Conservation (phyloP, 1,284 basidiomycete species). For the Trametes hirsuta region DNA sequence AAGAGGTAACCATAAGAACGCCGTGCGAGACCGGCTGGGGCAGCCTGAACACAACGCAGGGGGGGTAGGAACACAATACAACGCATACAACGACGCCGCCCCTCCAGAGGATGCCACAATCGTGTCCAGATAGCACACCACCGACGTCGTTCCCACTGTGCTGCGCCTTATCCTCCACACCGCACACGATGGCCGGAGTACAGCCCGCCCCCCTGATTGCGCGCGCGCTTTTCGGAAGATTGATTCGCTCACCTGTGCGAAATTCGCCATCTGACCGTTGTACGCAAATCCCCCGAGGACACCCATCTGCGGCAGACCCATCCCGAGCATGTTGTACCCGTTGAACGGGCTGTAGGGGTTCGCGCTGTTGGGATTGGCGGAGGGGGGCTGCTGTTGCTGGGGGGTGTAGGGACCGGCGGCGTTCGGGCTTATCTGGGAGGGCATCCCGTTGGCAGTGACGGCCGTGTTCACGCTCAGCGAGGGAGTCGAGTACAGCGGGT, state of each 20-base stretch:
- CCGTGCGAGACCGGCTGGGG: too few species aligned
- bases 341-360: slow-evolving; percentile 56
- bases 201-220: neutral
- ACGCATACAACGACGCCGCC: too few species aligned
- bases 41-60: too few species aligned
- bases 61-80: too few species aligned
- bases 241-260: slow-evolving; percentile 55
- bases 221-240: neutral
- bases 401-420: slow-evolving; percentile 45
- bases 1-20: too few species aligned
- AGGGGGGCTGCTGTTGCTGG: slow-evolving; percentile 45
- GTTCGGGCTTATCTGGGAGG: slow-evolving; percentile 70
- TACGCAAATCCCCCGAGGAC: slow-evolving; percentile 73
- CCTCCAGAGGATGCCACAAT: too few species aligned
- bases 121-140: too few species aligned
- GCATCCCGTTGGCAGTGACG: slow-evolving; percentile 53
- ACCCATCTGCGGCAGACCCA: slow-evolving; percentile 71
- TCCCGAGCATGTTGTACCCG: slow-evolving; percentile 75
- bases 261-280: slow-evolving; percentile 64
- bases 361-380: slow-evolving; percentile 38
- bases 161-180: too few species aligned
- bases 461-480: slow-evolving; percentile 69
- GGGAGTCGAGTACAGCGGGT: slow-evolving; percentile 72
- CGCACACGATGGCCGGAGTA: too few species aligned
- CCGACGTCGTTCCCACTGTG: too few species aligned